Conservation (phyloP, 345 rosid genomes). For the Camelina laxa region DNA sequence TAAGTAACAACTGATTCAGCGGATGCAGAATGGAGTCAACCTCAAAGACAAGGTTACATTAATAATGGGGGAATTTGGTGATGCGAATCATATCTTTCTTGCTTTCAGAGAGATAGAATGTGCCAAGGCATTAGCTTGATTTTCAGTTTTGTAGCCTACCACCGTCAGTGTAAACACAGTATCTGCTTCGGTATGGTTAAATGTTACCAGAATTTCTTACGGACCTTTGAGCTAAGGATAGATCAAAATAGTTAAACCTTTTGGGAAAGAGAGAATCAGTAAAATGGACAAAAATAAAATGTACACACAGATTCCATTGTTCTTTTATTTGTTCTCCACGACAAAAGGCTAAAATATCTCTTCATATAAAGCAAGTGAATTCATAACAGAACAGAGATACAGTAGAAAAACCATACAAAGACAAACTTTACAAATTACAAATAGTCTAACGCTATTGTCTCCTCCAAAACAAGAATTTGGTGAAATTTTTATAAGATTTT, state of each 20-base stretch:
- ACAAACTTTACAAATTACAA: constrained; percentile 45
- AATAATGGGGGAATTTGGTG: background rate
- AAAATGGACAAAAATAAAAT: background rate
- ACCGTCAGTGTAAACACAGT: background rate
- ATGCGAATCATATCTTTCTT: constrained; percentile 1
- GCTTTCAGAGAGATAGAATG: background rate
- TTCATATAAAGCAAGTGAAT: constrained; percentile 30
- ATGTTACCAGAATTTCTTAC: background rate
- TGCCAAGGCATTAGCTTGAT: constrained; percentile 20
- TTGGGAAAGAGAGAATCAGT: background rate
- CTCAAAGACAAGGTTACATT: background rate
- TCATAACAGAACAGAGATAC: constrained; percentile 42
- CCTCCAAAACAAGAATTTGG: constrained; percentile 36
- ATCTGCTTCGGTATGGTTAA: background rate
- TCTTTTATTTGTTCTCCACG: background rate
- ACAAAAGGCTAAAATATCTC: constrained; percentile 16
- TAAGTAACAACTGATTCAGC: background rate
- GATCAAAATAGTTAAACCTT: background rate
- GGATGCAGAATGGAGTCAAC: constrained; percentile 4
- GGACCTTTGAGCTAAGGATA: background rate
- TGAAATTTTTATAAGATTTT: constrained; percentile 1
- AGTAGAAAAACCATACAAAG: constrained; percentile 29
- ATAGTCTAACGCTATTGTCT: constrained; percentile 39
- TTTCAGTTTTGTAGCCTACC: constrained; percentile 11
- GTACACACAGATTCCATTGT: background rate